phyloP scores from a whole-genome alignment of 345 rosid genomes.

The Populus alba region DNA sequence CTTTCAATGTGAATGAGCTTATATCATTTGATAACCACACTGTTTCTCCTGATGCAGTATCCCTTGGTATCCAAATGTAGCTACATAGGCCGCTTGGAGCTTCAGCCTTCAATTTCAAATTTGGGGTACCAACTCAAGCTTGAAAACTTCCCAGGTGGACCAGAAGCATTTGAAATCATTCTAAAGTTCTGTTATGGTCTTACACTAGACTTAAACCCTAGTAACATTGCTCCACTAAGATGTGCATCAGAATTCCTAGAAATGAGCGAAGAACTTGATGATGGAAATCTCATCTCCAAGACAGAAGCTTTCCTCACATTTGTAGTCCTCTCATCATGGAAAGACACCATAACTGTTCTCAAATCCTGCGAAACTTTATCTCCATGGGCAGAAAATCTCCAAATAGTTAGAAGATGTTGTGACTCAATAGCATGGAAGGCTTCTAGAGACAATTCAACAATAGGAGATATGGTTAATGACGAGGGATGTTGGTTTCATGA shows the following conservation, averaged over 20 bases:
- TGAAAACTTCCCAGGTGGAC: conserved; percentile 74
- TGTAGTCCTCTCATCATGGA: conserved; percentile 74
- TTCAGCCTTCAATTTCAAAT: conserved; percentile 57
- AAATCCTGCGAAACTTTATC: conserved; percentile 64
- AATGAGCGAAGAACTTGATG: conserved; percentile 84
- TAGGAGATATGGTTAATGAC: conserved; percentile 29
- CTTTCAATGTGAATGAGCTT: background rate
- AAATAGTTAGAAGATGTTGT: conserved; percentile 77
- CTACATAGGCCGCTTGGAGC: conserved; percentile 58
- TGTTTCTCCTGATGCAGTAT: conserved; percentile 47
- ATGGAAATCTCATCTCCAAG: conserved; percentile 70
- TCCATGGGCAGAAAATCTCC: conserved; percentile 91
- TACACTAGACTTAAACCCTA: conserved; percentile 54
- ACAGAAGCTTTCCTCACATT: conserved; percentile 83
- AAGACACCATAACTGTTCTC: conserved; percentile 66
- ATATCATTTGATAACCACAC: background rate
- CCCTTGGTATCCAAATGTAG: conserved; percentile 85
- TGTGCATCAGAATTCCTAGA: conserved; percentile 82
- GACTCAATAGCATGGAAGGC: conserved; percentile 81
- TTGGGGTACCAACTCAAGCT: conserved; percentile 55
- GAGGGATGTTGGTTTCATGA: conserved; percentile 52
- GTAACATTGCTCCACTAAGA: conserved; percentile 61
- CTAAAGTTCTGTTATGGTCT: conserved; percentile 70
- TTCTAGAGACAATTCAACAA: conserved; percentile 38
- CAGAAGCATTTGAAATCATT: conserved; percentile 63